Evolutionary conservation across 768 basidiomycete genomes (phyloP), one percentile per base, ranked within the genome.

Genomic region (Boletus rex-veris): DNA sequence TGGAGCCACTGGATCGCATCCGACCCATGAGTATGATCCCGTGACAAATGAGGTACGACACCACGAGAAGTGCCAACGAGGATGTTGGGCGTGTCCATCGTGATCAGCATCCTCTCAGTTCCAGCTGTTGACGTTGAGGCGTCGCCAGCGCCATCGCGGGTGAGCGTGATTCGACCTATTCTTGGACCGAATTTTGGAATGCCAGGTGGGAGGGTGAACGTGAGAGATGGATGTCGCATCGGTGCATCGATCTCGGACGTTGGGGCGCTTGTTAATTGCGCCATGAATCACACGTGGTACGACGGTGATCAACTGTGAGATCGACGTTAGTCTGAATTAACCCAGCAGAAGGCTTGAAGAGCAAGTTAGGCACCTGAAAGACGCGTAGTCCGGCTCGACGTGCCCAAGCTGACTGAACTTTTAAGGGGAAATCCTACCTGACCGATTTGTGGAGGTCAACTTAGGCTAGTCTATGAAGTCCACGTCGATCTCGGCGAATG

Each of bases 1-100:
- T 87, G 78, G 0, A 88, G 68, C 80, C 86, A 88, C 53, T 68
- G 75, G 31, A 89, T 78, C 1, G 81, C 76, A 9, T 70, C 59
- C 1, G 80, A 80, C 28, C 59, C 57, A 18, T 63, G 61, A 21
- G 77, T 68, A 52, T 88, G 81, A 61, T 90, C 88, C 41, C 80
- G 72, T 7, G 87, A 84, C 6, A 92, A 72, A 67, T 92, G 90
- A 0, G 86, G 85, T 0, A 92, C 75, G 26, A 85, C 74, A 0
- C 90, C 90, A 14, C 90, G 82, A 40, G 86, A 86, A 5, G 89
- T 89, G 4, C 77, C 67, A 0, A 83, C 76, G 24, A 90, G 64
- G 42, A 88, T 54, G 3, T 77, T 79, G 1, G 90, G 90, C 0
- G 90, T 91, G 31, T 70, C 62, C 18, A 88, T 73, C 12, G 74